Evolutionary conservation across 495 filamentous ascomycete species (phyloP).

Genomic region (Sabuloglossum arenarium): DNA sequence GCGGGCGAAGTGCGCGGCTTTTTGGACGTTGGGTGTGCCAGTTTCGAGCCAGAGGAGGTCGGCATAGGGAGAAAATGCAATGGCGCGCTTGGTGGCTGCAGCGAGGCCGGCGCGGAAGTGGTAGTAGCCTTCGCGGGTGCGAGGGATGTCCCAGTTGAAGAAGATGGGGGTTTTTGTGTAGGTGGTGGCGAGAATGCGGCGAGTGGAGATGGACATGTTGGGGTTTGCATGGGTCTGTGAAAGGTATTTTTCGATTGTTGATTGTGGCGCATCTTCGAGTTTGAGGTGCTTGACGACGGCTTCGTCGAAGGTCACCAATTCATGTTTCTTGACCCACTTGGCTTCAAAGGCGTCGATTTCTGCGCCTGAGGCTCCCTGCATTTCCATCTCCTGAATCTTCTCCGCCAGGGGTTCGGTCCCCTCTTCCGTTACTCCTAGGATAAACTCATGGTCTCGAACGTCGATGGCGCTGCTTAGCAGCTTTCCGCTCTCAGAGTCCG

Average conservation of each 20-base stretch:
- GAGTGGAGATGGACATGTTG: conserved; percentile 53
- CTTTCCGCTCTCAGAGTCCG: conserved; percentile 83
- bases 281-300: conserved; percentile 57
- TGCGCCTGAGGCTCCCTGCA: conserved; percentile 44
- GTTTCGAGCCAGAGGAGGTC: conserved; percentile 97
- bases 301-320: conserved; percentile 81
- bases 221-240: conserved; percentile 33
- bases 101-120: conserved; percentile 78
- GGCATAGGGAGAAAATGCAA: conserved; percentile 77
- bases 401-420: conserved; percentile 61
- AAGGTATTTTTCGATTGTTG: conserved; percentile 45
- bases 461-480: conserved; percentile 81
- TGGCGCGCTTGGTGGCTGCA: conserved; percentile 81
- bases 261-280: conserved; percentile 33
- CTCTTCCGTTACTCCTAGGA: conserved; percentile 60
- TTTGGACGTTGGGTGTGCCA: conserved; percentile 60
- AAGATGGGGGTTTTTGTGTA: conserved; percentile 44
- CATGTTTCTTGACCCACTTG: conserved; percentile 74
- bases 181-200: conserved; percentile 45
- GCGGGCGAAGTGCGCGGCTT: conserved; percentile 50
- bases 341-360: conserved; percentile 77
- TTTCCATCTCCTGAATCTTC: conserved; percentile 77
- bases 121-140: conserved; percentile 90
- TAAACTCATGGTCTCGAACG: conserved; percentile 87
- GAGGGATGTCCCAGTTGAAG: conserved; percentile 82